A percentile compares a stretch with the other conserved stretches of the same genome.
Evolutionary conservation across 1,284 basidiomycete genomes (phyloP).

Genomic region (Cutaneotrichosporon cutaneum): DNA sequence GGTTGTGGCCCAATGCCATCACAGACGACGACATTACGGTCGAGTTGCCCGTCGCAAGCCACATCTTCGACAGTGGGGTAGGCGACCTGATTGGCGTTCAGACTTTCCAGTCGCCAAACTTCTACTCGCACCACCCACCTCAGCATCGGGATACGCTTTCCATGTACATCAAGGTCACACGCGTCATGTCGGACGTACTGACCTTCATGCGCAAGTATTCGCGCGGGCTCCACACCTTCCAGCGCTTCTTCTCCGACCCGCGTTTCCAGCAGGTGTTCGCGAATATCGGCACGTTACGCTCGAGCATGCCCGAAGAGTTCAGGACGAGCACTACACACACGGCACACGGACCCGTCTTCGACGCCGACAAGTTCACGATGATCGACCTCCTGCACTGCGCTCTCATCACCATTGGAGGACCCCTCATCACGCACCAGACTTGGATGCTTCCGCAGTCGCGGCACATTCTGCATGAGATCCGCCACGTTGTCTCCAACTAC

Average conservation of each 20-base stretch:
- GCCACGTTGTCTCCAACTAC: slow-evolving; percentile 44
- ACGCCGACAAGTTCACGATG: slow-evolving; percentile 37
- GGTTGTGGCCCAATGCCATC: slow-evolving; percentile 17
- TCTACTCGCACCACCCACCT: slow-evolving; percentile 29
- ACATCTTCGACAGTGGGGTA: slow-evolving; percentile 27
- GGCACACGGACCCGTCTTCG: slow-evolving; percentile 23
- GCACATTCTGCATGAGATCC: slow-evolving; percentile 41
- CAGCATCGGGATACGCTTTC: slow-evolving; percentile 55
- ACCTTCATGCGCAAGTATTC: slow-evolving; percentile 40
- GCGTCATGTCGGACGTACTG: slow-evolving; percentile 56
- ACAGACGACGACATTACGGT: slow-evolving; percentile 43
- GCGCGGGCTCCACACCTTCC: slow-evolving; percentile 32
- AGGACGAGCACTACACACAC: slow-evolving; percentile 31
- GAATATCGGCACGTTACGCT: slow-evolving; percentile 42
- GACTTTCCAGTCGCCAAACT: slow-evolving; percentile 30
- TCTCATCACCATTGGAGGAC: slow-evolving; percentile 38
- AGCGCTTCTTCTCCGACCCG: slow-evolving; percentile 36
- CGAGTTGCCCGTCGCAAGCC: slow-evolving; percentile 42
- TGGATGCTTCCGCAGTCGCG: slow-evolving; percentile 41
- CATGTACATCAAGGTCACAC: slow-evolving; percentile 63
- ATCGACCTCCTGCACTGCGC: slow-evolving; percentile 38
- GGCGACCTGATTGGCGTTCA: slow-evolving; percentile 36
- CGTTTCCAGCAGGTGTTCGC: slow-evolving; percentile 31
- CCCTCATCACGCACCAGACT: slow-evolving; percentile 39
- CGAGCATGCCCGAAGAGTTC: slow-evolving; percentile 37